Conservation (phyloP, 2,329 filamentous ascomycete genomes). For the Apiospora marii region DNA sequence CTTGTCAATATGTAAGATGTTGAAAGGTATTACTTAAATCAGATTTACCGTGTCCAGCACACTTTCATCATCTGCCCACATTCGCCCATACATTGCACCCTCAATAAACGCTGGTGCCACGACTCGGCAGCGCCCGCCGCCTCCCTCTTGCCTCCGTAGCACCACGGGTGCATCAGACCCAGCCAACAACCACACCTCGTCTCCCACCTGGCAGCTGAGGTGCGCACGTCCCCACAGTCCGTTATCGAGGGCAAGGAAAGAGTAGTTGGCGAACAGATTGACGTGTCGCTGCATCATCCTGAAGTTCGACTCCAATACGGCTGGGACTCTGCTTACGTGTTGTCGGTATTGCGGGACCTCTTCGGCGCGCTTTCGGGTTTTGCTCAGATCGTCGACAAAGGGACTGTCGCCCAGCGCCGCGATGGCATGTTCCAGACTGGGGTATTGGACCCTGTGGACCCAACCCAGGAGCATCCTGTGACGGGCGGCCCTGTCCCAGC, state of each 20-base stretch:
- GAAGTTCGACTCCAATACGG: neutral
- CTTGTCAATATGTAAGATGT: neutral
- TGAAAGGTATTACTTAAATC: neutral
- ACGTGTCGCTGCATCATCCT: neutral
- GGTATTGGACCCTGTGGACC: neutral
- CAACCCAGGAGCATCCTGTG: neutral
- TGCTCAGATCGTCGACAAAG: neutral
- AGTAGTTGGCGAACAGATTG: neutral
- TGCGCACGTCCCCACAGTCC: neutral
- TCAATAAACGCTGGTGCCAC: neutral
- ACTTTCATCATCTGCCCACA: neutral
- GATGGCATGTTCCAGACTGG: neutral
- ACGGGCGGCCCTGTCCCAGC: neutral
- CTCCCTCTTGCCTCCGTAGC: neutral
- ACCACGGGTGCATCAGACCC: neutral
- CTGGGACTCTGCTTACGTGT: neutral
- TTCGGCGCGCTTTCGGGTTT: neutral
- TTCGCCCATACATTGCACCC: neutral
- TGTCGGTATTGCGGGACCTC: neutral
- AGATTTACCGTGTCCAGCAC: neutral
- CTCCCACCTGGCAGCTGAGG: neutral
- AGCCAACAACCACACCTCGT: neutral
- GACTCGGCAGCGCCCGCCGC: neutral
- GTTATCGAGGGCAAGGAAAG: slow-evolving; percentile 3
- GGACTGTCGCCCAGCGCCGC: neutral